Base-by-base conservation (phyloP, 75 land plant species). In the Picea glauca region DNA sequence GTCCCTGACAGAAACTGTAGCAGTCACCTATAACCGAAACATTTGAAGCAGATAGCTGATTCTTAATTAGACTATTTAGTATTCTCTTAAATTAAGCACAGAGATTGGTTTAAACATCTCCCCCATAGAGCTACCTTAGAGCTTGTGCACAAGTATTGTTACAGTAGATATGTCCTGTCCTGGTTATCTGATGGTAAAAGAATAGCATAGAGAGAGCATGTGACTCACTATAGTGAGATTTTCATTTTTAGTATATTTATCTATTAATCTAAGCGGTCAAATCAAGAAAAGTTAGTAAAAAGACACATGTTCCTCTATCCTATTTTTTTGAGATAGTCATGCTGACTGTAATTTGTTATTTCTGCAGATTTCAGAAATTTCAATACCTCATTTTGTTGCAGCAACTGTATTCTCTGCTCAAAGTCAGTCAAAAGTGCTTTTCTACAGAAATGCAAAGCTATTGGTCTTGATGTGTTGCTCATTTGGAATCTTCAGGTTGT, bases 391-490 rank as follows among this genome's bases (percentile, higher is more conserved):
- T 83, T 92, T 81, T 80, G 86, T 95, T 67, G 87, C 95, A 23
- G 98, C 98, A 35, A 86, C 93, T 40, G 93, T 95, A 31, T 95
- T 95, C 80, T 81, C 92, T 38, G 98, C 93, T 26, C 91, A 95
- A 82, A 91, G 88, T 85, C 84, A 88, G 14, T 57, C 87, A 77
- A 79, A 64, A 58, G 79, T 68, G 6, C 76, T 81, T 15, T 95
- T 95, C 82, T 83, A 85, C 40, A 78, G 79, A 59, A 95, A 95
- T 85, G 90, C 90, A 31, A 76, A 66, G 50, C 59, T 89, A 17
- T 74, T 95, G 80, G 79, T 78, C 67, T 15, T 82, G 1, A 67
- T 95, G 67, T 86, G 90, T 63, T 77, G 88, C 63, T 76, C 81
- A 62, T 87, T 90, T 61, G 98, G 95, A 78, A 84, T 95, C 59